These are phyloP conservation scores for Aspergillus kassunensis DNA, from an alignment of 495 filamentous ascomycete genomes.

Conservation along the genomic window DNA sequence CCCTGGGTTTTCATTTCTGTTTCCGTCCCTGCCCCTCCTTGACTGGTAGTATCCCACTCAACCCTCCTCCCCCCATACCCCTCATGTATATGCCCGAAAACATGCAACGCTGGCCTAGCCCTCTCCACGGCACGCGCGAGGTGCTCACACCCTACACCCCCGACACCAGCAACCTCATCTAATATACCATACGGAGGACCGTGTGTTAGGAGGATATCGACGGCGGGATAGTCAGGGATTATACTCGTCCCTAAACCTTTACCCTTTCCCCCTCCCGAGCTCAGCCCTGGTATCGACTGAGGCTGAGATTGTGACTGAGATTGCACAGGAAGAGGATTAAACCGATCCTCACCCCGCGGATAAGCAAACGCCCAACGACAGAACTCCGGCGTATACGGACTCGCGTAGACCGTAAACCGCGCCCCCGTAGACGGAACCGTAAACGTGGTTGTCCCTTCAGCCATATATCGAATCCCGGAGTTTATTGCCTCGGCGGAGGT, in stretches of 20 bases:
- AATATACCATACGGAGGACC: constrained; percentile 61
- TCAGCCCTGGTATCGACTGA: background rate
- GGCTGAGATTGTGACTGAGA: constrained; percentile 10
- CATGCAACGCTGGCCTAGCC: constrained; percentile 49
- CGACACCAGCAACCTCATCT: constrained; percentile 39
- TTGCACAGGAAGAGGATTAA: constrained; percentile 33
- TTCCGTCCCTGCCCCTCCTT: background rate
- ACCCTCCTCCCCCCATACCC: constrained; percentile 64
- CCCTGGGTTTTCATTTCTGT: too few species aligned
- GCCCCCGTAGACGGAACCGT: constrained; percentile 47
- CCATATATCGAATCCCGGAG: constrained; percentile 58
- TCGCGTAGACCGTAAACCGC: constrained; percentile 61
- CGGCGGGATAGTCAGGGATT: constrained; percentile 42
- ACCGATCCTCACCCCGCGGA: constrained; percentile 48
- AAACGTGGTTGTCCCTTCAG: constrained; percentile 60
- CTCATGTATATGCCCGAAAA: constrained; percentile 65
- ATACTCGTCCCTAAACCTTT: constrained; percentile 17
- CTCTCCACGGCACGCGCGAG: constrained; percentile 41
- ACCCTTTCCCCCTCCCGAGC: background rate
- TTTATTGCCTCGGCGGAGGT: constrained; percentile 42
- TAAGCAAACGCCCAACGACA: constrained; percentile 63
- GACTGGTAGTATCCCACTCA: constrained; percentile 38
- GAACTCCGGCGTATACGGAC: constrained; percentile 62
- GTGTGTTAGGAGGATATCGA: constrained; percentile 72
- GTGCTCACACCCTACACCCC: constrained; percentile 46